Percentiles rank a stretch among this genome's conserved stretches.
Evolutionary conservation across 176 grass and related monocot genomes (phyloP).

Genomic region (Carex scoparia): DNA sequence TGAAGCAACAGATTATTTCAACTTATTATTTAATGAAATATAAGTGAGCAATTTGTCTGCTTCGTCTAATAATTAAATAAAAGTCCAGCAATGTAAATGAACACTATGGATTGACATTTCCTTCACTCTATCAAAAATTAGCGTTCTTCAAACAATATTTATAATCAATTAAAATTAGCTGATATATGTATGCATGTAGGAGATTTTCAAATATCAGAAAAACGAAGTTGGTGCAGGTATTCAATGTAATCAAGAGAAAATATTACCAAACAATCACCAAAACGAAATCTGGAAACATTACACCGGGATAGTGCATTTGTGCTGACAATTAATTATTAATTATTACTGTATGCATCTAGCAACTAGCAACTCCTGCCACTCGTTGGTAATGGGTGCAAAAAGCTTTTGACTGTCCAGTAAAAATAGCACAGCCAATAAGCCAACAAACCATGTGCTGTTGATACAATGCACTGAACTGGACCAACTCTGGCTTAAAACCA

Average conservation of each 20-base stretch:
- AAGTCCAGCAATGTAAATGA: background rate
- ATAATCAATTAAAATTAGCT: background rate
- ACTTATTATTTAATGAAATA: background rate
- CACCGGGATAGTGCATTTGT: too few species aligned
- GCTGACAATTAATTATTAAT: too few species aligned
- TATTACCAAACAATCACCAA: background rate
- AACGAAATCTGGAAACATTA: background rate
- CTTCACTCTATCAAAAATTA: background rate
- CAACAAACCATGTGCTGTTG: background rate
- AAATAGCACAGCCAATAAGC: background rate
- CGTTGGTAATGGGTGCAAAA: background rate
- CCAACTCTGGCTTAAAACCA: background rate
- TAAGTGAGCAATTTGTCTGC: background rate
- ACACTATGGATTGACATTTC: background rate
- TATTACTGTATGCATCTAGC: too few species aligned
- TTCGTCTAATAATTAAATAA: background rate
- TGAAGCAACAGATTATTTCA: background rate
- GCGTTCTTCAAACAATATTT: background rate
- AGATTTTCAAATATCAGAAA: background rate
- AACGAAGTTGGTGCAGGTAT: background rate
- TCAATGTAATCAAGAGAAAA: background rate
- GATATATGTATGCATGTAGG: background rate
- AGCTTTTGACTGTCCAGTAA: background rate
- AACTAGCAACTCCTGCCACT: background rate
- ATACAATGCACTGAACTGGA: background rate